Evolutionary conservation across 2,329 filamentous ascomycete species (phyloP), one percentile per base, ranked within the genome.

Genomic region (Ophiocordyceps unilateralis): DNA sequence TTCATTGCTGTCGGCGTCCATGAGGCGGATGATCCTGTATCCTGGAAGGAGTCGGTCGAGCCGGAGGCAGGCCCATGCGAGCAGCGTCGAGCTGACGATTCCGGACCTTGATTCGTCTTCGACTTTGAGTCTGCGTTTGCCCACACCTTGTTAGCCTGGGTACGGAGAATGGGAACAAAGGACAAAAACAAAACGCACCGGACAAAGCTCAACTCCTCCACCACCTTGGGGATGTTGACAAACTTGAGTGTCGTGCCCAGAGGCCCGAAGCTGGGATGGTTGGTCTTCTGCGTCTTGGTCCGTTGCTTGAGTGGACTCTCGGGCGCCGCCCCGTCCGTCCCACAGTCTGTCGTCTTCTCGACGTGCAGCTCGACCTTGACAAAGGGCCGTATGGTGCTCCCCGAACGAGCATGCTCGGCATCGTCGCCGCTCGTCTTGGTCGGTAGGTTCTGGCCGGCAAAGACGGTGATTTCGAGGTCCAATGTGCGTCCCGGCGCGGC

Each of bases 351-450:
- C 8, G 58, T 55, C 46, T 69, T 82, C 55, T 91, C 86, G 15
- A 88, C 76, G 58, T 93, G 85, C 44, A 95, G 62, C 56, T 91
- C 82, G 48, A 80, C 81, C 56, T 81, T 86, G 52, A 94, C 72
- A 46, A 83, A 75, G 2, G 85, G 85, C 34, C 77, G 75, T 47
- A 91, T 45, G 17, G 51, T 51, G 41, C 55, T 56, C 4, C 24
- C 53, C 41, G 53, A 57, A 38, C 59, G 60, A 40, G 54, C 56
- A 41, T 45, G 48, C 14, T 59, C 55, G 7, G 54, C 49, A 44
- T 62, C 57, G 41, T 58, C 50, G 34, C 60, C 56, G 43, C 51
- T 51, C 21, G 54, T 48, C 5, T n/a, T n/a, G n/a, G 56, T 48
- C 3, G 58, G 59, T 32, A 93, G 71, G 45, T 82, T 70, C 56